Conservation (phyloP, 208 protist species). For the Acanthamoeba polyphaga region DNA sequence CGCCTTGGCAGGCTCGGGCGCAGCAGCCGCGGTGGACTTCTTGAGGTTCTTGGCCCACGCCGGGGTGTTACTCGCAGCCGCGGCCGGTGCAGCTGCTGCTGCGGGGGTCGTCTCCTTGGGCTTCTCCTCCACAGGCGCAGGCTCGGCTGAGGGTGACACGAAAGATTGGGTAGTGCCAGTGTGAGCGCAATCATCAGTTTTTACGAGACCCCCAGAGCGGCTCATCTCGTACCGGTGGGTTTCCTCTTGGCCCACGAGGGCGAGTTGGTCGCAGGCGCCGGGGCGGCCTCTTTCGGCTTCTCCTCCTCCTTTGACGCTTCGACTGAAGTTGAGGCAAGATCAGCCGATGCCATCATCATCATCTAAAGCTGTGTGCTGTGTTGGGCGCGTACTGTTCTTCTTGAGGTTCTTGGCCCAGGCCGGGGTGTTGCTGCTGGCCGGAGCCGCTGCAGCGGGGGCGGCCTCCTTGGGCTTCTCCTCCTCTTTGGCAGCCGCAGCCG, state of each 20-base stretch:
- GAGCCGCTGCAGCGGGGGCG: neutral
- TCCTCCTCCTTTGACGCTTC: neutral
- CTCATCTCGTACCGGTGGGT: too few relatives aligned
- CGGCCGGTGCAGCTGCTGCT: too few relatives aligned
- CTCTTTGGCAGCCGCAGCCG: neutral
- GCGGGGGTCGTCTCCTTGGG: neutral
- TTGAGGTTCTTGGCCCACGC: slow-evolving; percentile 40
- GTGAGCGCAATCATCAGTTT: too few relatives aligned
- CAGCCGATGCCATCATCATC: too few relatives aligned
- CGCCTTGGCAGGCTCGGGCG: neutral
- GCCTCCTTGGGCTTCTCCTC: neutral
- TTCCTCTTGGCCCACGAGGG: too few relatives aligned
- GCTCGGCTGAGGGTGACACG: too few relatives aligned
- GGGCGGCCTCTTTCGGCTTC: neutral
- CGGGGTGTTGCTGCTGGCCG: neutral
- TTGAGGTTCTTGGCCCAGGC: slow-evolving; percentile 46
- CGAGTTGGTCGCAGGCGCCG: too few relatives aligned
- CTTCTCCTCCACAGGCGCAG: neutral
- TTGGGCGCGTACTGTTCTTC: neutral
- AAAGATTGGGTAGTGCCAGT: too few relatives aligned
- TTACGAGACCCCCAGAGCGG: too few relatives aligned
- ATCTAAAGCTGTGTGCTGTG: neutral
- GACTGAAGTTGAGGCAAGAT: too few relatives aligned
- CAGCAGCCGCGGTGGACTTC: neutral
- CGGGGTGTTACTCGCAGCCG: neutral